Conservation (phyloP, 768 basidiomycete species). For the Phaeotremella fagi region DNA sequence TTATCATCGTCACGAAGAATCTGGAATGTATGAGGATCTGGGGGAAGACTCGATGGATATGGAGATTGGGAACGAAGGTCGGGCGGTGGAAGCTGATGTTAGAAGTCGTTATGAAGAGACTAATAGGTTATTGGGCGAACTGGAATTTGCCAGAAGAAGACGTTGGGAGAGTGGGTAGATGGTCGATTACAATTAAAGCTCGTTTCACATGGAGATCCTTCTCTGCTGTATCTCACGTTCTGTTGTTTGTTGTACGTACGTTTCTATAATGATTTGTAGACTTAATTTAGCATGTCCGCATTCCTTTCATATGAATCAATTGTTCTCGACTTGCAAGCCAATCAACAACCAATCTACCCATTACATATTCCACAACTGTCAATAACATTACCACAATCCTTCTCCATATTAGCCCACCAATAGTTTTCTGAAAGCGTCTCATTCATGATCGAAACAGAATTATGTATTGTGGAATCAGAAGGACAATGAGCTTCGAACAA, state of each 20-base stretch:
- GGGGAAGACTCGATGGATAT: constrained; percentile 13
- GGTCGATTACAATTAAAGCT: no score
- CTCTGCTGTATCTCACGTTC: no score
- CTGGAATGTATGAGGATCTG: constrained; percentile 3
- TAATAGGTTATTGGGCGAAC: constrained; percentile 38
- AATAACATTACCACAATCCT: constrained; percentile 19
- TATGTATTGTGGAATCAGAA: constrained; percentile 21
- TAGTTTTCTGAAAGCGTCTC: constrained; percentile 19
- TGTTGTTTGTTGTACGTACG: no score
- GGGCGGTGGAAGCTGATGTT: constrained; percentile 18
- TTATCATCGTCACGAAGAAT: constrained; percentile 1
- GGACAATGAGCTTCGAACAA: constrained; percentile 34
- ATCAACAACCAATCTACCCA: no score
- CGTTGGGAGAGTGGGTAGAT: constrained; percentile 21
- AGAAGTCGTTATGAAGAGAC: constrained; percentile 38
- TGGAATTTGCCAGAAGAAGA: constrained; percentile 27
- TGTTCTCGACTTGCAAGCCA: no score
- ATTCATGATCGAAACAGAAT: constrained; percentile 18
- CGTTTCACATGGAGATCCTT: no score
- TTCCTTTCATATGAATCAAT: no score
- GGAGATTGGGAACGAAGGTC: not conserved
- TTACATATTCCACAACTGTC: constrained; percentile 20
- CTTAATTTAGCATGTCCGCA: no score
- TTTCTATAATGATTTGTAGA: no score
- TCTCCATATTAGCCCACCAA: constrained; percentile 38